Percentiles rank a stretch among this genome's conserved stretches.
Conservation (phyloP, 306 rosid species). For the Gleditsia sinensis region DNA sequence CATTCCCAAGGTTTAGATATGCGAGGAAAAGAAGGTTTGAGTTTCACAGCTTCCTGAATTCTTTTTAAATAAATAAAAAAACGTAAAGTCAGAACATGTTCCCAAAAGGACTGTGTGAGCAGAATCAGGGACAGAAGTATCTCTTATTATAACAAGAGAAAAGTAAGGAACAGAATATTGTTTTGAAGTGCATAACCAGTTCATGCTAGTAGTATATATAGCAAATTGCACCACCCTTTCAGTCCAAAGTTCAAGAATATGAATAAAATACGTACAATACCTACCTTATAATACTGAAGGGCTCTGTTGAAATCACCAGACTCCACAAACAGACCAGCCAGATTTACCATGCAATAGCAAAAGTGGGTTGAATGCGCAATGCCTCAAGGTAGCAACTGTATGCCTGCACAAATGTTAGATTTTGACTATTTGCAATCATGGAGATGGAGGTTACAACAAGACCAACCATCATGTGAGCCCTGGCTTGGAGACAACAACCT, state of each 20-base stretch:
- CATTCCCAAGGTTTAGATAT: constrained; percentile 97
- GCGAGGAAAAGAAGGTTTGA: constrained; percentile 97
- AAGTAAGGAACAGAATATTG: too few relatives aligned
- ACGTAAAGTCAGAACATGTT: constrained; percentile 18
- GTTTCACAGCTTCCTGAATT: constrained; percentile 94
- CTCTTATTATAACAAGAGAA: not conserved
- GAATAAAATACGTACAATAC: constrained; percentile 12
- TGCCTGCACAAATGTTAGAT: constrained; percentile 99
- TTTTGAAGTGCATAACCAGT: too few relatives aligned
- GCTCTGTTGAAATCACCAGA: constrained; percentile 97
- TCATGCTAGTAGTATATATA: too few relatives aligned
- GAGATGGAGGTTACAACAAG: constrained; percentile 81
- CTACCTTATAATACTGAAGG: constrained; percentile 90
- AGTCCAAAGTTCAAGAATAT: constrained; percentile 12
- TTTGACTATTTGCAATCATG: constrained; percentile 93
- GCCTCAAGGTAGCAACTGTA: constrained; percentile 99
- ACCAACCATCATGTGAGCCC: constrained; percentile 92
- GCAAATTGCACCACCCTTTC: too few relatives aligned
- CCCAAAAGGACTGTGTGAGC: not conserved
- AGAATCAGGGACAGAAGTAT: constrained; percentile 9
- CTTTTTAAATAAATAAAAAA: not conserved
- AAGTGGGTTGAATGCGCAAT: constrained; percentile 88
- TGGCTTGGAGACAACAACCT: constrained; percentile 79
- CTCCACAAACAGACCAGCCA: constrained; percentile 99
- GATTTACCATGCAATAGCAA: constrained; percentile 99